Evolutionary conservation across 225 moss, liverwort and hornwort genomes (phyloP).

Genomic region (Rhytidiadelphus loreus): DNA sequence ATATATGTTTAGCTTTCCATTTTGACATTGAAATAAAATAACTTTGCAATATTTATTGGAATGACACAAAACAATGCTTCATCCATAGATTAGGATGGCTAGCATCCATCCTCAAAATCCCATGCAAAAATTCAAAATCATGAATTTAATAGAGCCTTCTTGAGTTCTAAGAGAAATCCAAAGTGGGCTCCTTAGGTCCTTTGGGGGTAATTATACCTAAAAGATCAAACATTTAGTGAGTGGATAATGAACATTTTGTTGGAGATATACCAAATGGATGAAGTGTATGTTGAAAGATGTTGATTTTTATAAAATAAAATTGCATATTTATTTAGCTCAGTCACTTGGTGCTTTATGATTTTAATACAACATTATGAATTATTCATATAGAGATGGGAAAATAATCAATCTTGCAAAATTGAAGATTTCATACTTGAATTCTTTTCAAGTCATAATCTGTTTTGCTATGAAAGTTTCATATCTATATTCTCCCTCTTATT

Average conservation of each 20-base stretch:
- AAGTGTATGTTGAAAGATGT: neutral
- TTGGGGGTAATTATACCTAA: neutral
- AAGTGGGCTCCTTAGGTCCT: too few species aligned
- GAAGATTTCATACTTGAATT: neutral
- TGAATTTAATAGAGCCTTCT: too few species aligned
- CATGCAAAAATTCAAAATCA: too few species aligned
- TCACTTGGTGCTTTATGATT: neutral
- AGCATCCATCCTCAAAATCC: too few species aligned
- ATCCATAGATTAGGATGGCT: too few species aligned
- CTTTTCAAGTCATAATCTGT: too few species aligned
- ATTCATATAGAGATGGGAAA: neutral
- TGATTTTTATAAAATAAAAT: neutral
- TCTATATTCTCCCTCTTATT: neutral
- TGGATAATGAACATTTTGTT: neutral
- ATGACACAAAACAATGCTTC: too few species aligned
- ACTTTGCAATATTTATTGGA: too few species aligned
- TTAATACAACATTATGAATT: neutral
- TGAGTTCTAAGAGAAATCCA: too few species aligned
- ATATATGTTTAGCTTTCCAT: too few species aligned
- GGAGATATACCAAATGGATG: neutral
- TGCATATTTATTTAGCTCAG: neutral
- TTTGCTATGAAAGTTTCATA: neutral
- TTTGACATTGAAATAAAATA: too few species aligned
- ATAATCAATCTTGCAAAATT: neutral
- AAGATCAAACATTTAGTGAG: neutral